Percentiles rank a stretch among this genome's conserved stretches.
These are phyloP conservation scores for Corynascus novoguineensis DNA, from an alignment of 495 filamentous ascomycete species.

Conservation along the genomic window DNA sequence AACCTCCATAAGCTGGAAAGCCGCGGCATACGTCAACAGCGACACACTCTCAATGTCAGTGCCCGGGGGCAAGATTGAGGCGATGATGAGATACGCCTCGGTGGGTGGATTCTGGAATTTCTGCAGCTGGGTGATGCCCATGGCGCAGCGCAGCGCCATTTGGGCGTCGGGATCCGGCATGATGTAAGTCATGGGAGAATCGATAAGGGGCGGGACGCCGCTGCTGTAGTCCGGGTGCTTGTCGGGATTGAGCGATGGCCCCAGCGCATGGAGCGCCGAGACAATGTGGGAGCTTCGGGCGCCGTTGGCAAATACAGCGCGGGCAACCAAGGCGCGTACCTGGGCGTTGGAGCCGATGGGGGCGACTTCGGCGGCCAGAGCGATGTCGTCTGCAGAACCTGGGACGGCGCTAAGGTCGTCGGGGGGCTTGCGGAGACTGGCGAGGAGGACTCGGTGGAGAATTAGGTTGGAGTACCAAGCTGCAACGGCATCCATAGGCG, in stretches of 20 bases:
- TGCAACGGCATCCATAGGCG: slow-evolving; percentile 81
- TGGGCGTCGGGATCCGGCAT: slow-evolving; percentile 55
- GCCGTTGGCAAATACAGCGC: slow-evolving; percentile 52
- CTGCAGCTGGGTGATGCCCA: slow-evolving; percentile 67
- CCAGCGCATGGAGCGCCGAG: slow-evolving; percentile 49
- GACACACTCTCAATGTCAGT: slow-evolving; percentile 48
- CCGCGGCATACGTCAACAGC: slow-evolving; percentile 71
- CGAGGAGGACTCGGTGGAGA: slow-evolving; percentile 64
- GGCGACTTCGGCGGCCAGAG: slow-evolving; percentile 65
- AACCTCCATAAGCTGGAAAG: slow-evolving; percentile 63
- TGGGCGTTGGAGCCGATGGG: slow-evolving; percentile 73
- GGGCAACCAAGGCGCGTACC: slow-evolving; percentile 70
- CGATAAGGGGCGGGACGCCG: slow-evolving; percentile 25
- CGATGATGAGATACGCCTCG: slow-evolving; percentile 42
- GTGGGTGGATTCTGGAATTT: slow-evolving; percentile 38
- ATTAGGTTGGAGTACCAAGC: slow-evolving; percentile 81
- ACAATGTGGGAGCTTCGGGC: slow-evolving; percentile 51
- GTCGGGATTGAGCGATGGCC: slow-evolving; percentile 43
- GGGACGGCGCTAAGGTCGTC: slow-evolving; percentile 34
- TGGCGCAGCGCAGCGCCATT: slow-evolving; percentile 72
- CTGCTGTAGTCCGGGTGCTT: slow-evolving; percentile 25
- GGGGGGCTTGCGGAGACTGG: slow-evolving; percentile 44
- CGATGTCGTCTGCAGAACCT: slow-evolving; percentile 51
- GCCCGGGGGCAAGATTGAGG: slow-evolving; percentile 36
- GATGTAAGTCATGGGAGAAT: slow-evolving; percentile 30